A percentile compares a stretch with the other conserved stretches of the same genome.
These are phyloP conservation scores for Leccinum subfulvum DNA, from an alignment of 1,284 basidiomycete species.

Conservation along the genomic window DNA sequence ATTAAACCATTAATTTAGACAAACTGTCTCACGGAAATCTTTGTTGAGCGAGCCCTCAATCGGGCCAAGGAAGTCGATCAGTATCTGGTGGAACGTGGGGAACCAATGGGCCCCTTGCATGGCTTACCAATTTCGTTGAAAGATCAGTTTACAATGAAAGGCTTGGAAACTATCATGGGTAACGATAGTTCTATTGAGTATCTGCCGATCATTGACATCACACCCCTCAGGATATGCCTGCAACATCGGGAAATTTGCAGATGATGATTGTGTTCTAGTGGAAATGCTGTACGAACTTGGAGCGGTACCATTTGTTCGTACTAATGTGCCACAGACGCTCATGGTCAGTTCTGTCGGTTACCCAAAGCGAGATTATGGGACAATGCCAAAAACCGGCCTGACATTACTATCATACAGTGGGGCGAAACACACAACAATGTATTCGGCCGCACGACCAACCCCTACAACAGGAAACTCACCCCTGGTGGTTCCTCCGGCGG, in stretches of 20 bases:
- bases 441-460: conserved; percentile 72
- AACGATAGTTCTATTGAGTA: neutral
- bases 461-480: conserved; percentile 53
- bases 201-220: neutral
- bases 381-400: neutral
- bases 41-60: conserved; percentile 56
- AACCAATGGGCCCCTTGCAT: conserved; percentile 50
- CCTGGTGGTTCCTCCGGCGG: conserved; percentile 66
- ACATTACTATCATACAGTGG: conserved; percentile 42
- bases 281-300: conserved; percentile 60
- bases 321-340: conserved; percentile 71
- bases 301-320: conserved; percentile 69
- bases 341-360: conserved; percentile 41
- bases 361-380: neutral
- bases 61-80: conserved; percentile 60
- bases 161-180: conserved; percentile 57
- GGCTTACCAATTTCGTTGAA: conserved; percentile 64
- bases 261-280: conserved; percentile 55
- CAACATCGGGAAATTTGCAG: conserved; percentile 56
- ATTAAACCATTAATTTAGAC: conserved; percentile 36
- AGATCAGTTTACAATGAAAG: conserved; percentile 57
- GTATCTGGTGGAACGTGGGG: conserved; percentile 35
- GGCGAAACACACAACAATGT: conserved; percentile 62
- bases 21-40: conserved; percentile 72
- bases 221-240: conserved; percentile 50